Evolutionary conservation across 805 yeast species (phyloP).

Genomic region (Brettanomyces nanus): DNA sequence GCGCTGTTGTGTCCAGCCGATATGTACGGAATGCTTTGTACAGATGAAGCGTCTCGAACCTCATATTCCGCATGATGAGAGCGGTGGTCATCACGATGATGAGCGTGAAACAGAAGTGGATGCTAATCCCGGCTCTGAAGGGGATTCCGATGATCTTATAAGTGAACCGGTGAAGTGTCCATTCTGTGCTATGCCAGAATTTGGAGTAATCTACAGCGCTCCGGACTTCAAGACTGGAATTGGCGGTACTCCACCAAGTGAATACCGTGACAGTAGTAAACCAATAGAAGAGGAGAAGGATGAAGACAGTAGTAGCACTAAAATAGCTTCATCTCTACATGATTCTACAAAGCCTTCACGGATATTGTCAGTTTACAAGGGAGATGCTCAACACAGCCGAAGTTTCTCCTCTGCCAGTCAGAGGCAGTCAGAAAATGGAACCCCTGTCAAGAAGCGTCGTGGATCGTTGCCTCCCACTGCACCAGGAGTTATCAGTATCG

Average conservation of each 20-base stretch:
- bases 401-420: background rate
- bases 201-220: conserved; percentile 78
- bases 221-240: conserved; percentile 52
- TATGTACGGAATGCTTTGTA: conserved; percentile 94
- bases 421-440: background rate
- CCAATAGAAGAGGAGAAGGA: conserved; percentile 18
- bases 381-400: background rate
- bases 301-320: conserved; percentile 5
- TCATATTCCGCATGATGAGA: conserved; percentile 80
- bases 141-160: conserved; percentile 54
- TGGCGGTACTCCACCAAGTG: conserved; percentile 43
- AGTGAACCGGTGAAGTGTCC: conserved; percentile 92
- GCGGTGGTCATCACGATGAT: conserved; percentile 14
- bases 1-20: conserved; percentile 87
- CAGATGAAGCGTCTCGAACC: conserved; percentile 90
- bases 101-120: conserved; percentile 14
- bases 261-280: conserved; percentile 21
- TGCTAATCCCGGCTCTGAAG: background rate
- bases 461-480: conserved; percentile 60
- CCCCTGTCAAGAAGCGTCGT: conserved; percentile 26
- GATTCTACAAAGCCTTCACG: background rate
- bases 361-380: no score
- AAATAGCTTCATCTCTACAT: background rate
- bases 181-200: conserved; percentile 80
- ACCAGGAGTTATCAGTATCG: conserved; percentile 69